Conservation (phyloP, 495 filamentous ascomycete species). For the Hyaloscypha variabilis region DNA sequence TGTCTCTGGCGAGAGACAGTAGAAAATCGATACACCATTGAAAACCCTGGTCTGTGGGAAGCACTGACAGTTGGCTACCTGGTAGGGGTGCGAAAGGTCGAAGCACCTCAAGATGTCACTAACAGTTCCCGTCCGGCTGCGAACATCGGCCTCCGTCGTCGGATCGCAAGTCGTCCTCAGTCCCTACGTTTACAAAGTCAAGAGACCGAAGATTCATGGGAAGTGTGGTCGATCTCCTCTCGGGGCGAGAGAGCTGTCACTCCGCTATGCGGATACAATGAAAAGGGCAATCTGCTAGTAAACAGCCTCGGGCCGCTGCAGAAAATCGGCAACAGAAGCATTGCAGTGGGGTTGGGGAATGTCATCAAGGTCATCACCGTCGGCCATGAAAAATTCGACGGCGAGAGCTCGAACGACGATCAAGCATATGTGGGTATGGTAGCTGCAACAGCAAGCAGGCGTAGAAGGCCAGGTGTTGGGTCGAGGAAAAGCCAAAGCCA, state of each 20-base stretch:
- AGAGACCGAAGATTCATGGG: constrained; percentile 54
- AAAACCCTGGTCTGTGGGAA: constrained; percentile 53
- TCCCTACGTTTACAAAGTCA: not conserved
- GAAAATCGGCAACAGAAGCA: constrained; percentile 55
- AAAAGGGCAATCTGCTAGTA: constrained; percentile 54
- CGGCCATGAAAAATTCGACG: constrained; percentile 61
- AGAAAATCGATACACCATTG: constrained; percentile 39
- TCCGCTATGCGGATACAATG: constrained; percentile 37
- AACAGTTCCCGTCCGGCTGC: not conserved
- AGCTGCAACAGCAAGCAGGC: constrained; percentile 6
- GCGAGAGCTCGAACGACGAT: constrained; percentile 6
- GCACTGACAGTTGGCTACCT: constrained; percentile 48
- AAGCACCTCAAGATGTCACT: constrained; percentile 13
- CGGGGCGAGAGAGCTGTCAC: constrained; percentile 37
- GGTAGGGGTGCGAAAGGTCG: constrained; percentile 43
- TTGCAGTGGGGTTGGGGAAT: constrained; percentile 70
- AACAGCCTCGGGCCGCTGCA: constrained; percentile 60
- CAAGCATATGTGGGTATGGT: constrained; percentile 22
- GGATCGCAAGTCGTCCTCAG: constrained; percentile 11
- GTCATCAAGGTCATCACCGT: constrained; percentile 65
- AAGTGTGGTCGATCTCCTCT: constrained; percentile 63
- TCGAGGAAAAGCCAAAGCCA: not conserved
- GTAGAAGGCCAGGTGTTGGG: constrained; percentile 11
- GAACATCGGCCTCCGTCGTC: constrained; percentile 21
- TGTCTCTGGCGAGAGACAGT: constrained; percentile 45